A percentile compares a stretch with the other conserved stretches of the same genome.
Conservation (phyloP, 148 eudicot genomes). For the Chenopodium berlandieri region DNA sequence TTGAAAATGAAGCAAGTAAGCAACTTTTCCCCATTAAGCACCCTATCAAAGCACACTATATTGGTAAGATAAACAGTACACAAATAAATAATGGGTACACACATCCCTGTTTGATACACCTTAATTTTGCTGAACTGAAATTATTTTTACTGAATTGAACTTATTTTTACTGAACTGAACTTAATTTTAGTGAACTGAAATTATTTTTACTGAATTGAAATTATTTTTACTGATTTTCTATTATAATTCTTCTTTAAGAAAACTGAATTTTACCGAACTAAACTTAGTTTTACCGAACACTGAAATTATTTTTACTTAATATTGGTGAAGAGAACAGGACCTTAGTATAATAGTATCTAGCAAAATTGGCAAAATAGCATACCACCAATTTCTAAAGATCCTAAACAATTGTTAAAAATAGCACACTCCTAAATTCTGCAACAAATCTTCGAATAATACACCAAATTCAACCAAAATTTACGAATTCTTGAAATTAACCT, state of each 20-base stretch:
- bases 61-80: neutral
- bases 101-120: neutral
- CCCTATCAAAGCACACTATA: neutral
- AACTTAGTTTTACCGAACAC: no score
- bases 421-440: neutral
- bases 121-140: no score
- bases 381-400: neutral
- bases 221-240: no score
- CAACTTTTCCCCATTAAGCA: neutral
- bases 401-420: conserved; percentile 2
- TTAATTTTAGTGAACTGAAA: no score
- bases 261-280: no score
- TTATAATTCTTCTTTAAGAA: no score
- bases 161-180: no score
- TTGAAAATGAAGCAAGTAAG: neutral
- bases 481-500: conserved; percentile 2
- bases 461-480: neutral
- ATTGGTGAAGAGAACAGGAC: no score
- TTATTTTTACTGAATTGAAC: no score
- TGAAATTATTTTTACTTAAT: no score
- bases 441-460: neutral
- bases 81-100: neutral
- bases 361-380: neutral
- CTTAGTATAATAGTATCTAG: neutral
- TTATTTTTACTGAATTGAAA: no score